Evolutionary conservation across 192 early-diverging fungal genomes (phyloP), one percentile per base, ranked within the genome.

Genomic region (Coemansia sp.): DNA sequence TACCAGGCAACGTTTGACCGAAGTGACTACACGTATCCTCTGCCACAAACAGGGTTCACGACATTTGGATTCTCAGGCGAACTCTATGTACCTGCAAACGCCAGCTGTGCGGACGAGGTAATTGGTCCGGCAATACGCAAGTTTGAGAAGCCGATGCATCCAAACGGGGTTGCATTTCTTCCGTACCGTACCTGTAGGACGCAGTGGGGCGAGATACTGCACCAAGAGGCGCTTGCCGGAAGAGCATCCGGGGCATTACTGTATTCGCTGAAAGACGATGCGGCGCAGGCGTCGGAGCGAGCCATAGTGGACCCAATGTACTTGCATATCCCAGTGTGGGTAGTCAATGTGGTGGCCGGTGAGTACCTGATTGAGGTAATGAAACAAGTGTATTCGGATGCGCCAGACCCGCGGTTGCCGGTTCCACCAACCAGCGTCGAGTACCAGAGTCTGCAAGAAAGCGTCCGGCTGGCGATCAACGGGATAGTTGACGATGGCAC

Each of bases 1-100:
- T 67, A 63, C 27, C 74, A 76, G 30, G 64, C 74, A 25, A 76
- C 68, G 17, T 76, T 76, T 36, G 74, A 76, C 57, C 74, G 74
- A 22, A 70, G 68, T 40, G 74, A 76, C 60, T 76, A 76, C 23
- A 57, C 74, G 4, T 76, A 76, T 33, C 74, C 74, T 3, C 25
- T 76, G 34, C 67, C 68, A 0, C 74, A 76, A 38, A 67, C 74
- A 0, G 74, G 74, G 15, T 50, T 66, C 11, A 54, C 59, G 17
- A 61, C 63, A 17, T 66, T 70, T 23, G 68, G 64, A 2, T 76
- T 76, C 47, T 64, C 74, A 3, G 74, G 74, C 31, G 74, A 76
- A 47, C 67, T 76, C 2, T 76, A 76, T 19, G 74, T 76, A 34
- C 74, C 74, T 0, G 57, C 52, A 3, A 57, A 55, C 6, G 34